These are phyloP conservation scores for Cantharellus cinnabarinus DNA, from an alignment of 768 basidiomycete genomes.

Conservation along the genomic window DNA sequence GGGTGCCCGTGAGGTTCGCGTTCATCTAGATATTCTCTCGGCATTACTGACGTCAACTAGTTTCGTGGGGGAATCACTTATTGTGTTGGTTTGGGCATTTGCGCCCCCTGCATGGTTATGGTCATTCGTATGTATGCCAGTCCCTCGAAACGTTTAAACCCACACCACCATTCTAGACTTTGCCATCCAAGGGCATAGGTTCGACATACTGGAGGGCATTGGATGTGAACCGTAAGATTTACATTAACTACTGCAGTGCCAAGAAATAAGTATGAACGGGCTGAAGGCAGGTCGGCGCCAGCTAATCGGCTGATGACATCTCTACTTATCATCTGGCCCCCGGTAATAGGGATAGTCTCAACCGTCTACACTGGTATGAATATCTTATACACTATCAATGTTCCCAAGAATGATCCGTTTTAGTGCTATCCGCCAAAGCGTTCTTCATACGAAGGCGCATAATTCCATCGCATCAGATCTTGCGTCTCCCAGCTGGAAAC, in stretches of 20 bases:
- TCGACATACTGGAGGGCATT: constrained; percentile 37
- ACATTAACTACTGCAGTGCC: too few species aligned
- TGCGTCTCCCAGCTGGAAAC: constrained; percentile 13
- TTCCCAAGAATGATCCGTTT: constrained; percentile 8
- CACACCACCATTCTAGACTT: constrained; percentile 22
- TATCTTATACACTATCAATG: constrained; percentile 8
- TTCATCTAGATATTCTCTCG: too few species aligned
- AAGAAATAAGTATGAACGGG: too few species aligned
- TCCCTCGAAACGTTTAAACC: neutral
- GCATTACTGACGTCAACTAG: too few species aligned
- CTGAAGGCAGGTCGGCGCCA: too few species aligned
- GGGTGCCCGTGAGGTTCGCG: too few species aligned
- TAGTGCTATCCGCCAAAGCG: constrained; percentile 7
- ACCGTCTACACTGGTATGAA: constrained; percentile 12
- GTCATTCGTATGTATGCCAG: constrained; percentile 29
- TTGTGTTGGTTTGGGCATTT: constrained; percentile 25
- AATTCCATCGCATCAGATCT: constrained; percentile 14
- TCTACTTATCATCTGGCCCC: constrained; percentile 26
- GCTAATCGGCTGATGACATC: neutral
- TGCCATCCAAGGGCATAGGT: constrained; percentile 39
- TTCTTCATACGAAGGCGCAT: constrained; percentile 7
- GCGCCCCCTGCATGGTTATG: constrained; percentile 32
- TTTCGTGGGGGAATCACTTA: constrained; percentile 1
- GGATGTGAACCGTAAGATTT: constrained; percentile 28
- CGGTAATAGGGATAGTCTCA: constrained; percentile 23